Conservation (phyloP, 805 yeast genomes). For the Wickerhamomyces bisporus region DNA sequence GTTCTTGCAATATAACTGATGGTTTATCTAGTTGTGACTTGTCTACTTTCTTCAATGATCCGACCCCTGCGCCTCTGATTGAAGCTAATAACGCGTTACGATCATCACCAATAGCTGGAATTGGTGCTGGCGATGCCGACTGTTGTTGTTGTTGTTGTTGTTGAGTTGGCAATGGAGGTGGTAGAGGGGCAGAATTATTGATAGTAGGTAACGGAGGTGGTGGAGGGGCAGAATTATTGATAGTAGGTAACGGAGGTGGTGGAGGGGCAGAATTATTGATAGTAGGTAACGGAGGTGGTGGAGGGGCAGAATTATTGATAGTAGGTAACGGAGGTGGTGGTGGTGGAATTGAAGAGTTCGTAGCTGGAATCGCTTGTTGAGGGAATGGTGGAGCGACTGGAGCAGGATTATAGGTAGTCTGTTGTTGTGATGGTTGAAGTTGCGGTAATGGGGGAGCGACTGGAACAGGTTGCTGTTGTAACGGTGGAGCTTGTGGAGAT, state of each 20-base stretch:
- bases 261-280: constrained; percentile 7
- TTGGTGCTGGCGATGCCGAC: constrained; percentile 27
- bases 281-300: constrained; percentile 9
- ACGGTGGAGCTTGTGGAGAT: constrained; percentile 10
- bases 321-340: constrained; percentile 27
- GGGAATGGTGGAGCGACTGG: constrained; percentile 4
- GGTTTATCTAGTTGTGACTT: constrained; percentile 81
- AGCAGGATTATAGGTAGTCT: not conserved
- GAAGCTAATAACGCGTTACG: constrained; percentile 85
- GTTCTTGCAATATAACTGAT: constrained; percentile 64
- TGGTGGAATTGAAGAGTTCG: constrained; percentile 19
- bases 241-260: constrained; percentile 19
- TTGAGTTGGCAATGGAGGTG: constrained; percentile 26
- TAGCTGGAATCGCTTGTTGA: constrained; percentile 7
- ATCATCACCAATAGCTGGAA: constrained; percentile 41
- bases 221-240: constrained; percentile 17
- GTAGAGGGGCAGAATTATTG: constrained; percentile 26
- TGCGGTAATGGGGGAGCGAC: not conserved
- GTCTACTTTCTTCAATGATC: constrained; percentile 68
- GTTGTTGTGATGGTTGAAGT: not conserved
- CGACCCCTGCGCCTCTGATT: constrained; percentile 71
- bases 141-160: constrained; percentile 25
- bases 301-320: constrained; percentile 11
- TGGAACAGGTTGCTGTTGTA: constrained; percentile 4
- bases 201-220: constrained; percentile 25